Evolutionary conservation across 1,284 basidiomycete species (phyloP), one percentile per base, ranked within the genome.

Genomic region (Ganoderma sinense): DNA sequence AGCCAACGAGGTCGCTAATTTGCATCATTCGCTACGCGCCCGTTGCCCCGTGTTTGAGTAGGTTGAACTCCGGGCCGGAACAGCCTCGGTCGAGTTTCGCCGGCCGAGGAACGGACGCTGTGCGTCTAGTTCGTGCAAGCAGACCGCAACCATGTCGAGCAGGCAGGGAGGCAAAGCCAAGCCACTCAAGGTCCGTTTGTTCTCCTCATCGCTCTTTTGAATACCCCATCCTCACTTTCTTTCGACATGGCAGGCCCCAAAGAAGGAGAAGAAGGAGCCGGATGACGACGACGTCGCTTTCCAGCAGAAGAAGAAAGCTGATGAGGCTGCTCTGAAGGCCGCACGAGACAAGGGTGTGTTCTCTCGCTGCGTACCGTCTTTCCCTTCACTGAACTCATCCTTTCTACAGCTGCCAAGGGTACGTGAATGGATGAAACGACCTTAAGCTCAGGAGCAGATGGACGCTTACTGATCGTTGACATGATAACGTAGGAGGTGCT

Each of bases 101-200:
- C 26, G 45, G 1, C 45, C 20, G n/a, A 23, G 45, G 40, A 11
- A 48, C 45, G 45, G 45, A 13, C 4, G 2, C 0, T 14, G 23
- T 53, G 70, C 70, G 65, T 58, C 45, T n/a, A 64, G 41, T 33
- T 56, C 65, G 39, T 26, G 16, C n/a, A 59, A 36, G 65, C 62
- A 62, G 61, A 64, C 64, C 40, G 62, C 58, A 65, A 73, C 51
- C 71, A 93, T 94, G 92, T 87, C 91, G 58, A 83, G 86, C 78
- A 87, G 93, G 82, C 90, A 93, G 84, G 93, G 91, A 72, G 93
- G 93, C 78, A 94, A 94, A 82, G 78, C 91, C 65, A 94, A 94
- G 86, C 93, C 93, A 69, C 82, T 91, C 62, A 91, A 91, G 88
- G 90, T 87, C 64, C 61, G 71, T 48, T 62, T 31, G 31, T 36